Conservation (phyloP, 345 rosid genomes). For the Eucalyptus regnans region DNA sequence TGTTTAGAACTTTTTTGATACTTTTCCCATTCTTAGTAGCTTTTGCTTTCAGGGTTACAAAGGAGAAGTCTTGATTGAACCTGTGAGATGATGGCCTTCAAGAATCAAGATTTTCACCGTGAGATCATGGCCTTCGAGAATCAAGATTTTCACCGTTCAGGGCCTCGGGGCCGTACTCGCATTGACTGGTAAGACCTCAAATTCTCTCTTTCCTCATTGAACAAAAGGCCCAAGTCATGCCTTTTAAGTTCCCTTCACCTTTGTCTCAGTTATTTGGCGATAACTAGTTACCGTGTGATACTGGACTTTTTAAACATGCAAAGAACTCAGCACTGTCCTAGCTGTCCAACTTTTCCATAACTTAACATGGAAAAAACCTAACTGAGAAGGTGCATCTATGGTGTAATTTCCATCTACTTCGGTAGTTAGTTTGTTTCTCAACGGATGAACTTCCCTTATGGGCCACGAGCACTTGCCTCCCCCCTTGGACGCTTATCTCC, state of each 20-base stretch:
- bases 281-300: neutral
- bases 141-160: slow-evolving; percentile 48
- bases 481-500: neutral
- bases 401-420: neutral
- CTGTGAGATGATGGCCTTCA: slow-evolving; percentile 10
- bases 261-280: neutral
- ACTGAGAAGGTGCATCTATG: neutral
- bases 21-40: neutral
- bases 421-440: neutral
- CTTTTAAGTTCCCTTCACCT: neutral
- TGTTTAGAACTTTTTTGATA: too few relatives aligned
- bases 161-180: slow-evolving; percentile 49
- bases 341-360: neutral
- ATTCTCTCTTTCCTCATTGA: neutral
- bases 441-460: neutral
- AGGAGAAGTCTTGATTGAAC: neutral
- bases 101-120: slow-evolving; percentile 42
- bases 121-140: slow-evolving; percentile 25
- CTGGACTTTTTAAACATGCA: neutral
- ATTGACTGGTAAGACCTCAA: slow-evolving; percentile 45
- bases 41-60: neutral
- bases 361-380: neutral
- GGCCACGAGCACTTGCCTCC: neutral
- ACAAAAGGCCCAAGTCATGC: neutral
- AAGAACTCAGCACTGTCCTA: neutral